A percentile compares a stretch with the other conserved stretches of the same genome.
phyloP scores from a whole-genome alignment of 1,284 basidiomycete species.

The Grifola frondosa region DNA sequence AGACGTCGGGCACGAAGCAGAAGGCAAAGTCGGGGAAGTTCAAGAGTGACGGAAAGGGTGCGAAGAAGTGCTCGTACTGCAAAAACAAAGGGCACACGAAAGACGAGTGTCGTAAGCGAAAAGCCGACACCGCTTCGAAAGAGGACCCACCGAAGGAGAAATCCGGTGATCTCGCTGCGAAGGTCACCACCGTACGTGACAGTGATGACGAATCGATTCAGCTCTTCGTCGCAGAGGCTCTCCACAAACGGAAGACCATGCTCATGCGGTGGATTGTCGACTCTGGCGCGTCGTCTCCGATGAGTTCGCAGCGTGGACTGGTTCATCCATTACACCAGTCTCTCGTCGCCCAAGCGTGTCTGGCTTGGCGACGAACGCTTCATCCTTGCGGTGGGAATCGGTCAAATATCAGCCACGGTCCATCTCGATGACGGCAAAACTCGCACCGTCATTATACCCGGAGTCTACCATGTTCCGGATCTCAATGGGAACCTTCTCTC shows the following conservation, averaged over 20 bases:
- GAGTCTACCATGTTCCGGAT: constrained; percentile 22
- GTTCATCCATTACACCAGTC: constrained; percentile 8
- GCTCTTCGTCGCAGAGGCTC: constrained; percentile 7
- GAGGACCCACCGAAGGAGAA: constrained; percentile 10
- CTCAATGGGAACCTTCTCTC: constrained; percentile 25
- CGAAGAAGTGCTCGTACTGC: constrained; percentile 19
- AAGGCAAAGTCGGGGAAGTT: constrained; percentile 5
- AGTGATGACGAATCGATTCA: constrained; percentile 3
- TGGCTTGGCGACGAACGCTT: constrained; percentile 18
- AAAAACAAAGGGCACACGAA: constrained; percentile 14
- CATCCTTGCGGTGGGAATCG: constrained; percentile 15
- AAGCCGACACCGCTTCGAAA: constrained; percentile 12
- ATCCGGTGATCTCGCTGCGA: constrained; percentile 5
- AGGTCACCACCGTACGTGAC: constrained; percentile 8
- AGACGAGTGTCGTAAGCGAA: constrained; percentile 19
- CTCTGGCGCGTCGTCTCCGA: constrained; percentile 20
- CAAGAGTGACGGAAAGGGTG: constrained; percentile 11
- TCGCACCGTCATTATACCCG: not conserved
- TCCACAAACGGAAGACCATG: not conserved
- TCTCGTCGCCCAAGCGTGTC: constrained; percentile 7
- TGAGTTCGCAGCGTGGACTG: constrained; percentile 17
- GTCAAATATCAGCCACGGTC: too few relatives aligned
- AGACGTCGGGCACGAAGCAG: not conserved
- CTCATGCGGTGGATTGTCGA: constrained; percentile 20
- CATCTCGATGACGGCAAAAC: not conserved